Evolutionary conservation across 306 rosid genomes (phyloP).

Genomic region (Sicyos baderoa): DNA sequence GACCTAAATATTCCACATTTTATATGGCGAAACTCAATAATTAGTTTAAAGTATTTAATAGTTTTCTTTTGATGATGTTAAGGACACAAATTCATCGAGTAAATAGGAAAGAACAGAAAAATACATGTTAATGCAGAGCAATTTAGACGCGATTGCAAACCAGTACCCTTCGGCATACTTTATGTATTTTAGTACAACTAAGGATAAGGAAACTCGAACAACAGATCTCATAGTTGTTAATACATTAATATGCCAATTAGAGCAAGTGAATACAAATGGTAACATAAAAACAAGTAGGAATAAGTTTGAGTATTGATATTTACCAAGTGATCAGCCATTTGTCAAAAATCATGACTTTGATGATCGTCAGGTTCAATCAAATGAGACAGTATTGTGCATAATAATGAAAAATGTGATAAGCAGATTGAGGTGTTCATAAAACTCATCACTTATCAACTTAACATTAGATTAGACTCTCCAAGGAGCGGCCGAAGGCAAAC

Average conservation of each 20-base stretch:
- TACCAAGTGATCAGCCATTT: neutral
- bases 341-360: neutral
- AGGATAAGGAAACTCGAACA: no score
- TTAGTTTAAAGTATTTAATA: no score
- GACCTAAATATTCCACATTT: no score
- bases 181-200: no score
- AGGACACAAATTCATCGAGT: no score
- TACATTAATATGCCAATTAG: no score
- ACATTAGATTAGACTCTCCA: slow-evolving; percentile 35
- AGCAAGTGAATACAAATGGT: neutral
- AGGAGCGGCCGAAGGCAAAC: slow-evolving; percentile 88
- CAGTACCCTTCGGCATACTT: neutral
- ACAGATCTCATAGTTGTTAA: no score
- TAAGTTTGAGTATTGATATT: slow-evolving; percentile 6
- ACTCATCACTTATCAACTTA: neutral
- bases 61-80: no score
- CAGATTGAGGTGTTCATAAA: slow-evolving; percentile 12
- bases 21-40: no score
- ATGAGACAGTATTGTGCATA: neutral
- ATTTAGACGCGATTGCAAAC: neutral
- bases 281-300: neutral
- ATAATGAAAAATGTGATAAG: neutral
- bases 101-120: no score
- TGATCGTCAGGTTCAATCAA: neutral
- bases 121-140: neutral